Evolutionary conservation across 371 early-diverging fungal species (phyloP).

Genomic region (Lichtheimia corymbifera): DNA sequence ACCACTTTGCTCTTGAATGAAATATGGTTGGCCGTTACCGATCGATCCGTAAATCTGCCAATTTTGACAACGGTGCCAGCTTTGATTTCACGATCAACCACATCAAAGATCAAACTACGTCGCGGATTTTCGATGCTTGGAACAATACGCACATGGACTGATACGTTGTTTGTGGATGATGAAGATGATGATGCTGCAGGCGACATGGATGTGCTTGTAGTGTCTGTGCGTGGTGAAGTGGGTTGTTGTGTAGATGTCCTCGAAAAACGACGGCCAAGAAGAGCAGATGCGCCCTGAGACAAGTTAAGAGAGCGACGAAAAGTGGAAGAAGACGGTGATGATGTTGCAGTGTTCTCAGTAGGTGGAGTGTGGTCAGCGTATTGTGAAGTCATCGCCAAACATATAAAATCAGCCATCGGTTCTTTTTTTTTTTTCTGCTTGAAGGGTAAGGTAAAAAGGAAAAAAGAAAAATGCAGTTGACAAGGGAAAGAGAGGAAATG

Average conservation of each 20-base stretch:
- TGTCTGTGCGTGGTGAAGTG: neutral
- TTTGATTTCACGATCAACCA: conserved; percentile 74
- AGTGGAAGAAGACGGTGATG: conserved; percentile 3
- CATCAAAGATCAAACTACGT: conserved; percentile 75
- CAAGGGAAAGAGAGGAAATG: conserved; percentile 5
- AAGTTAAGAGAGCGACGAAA: conserved; percentile 18
- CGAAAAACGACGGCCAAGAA: conserved; percentile 14
- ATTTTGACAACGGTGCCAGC: conserved; percentile 67
- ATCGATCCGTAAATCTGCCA: conserved; percentile 77
- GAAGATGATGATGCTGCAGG: neutral
- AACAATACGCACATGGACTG: conserved; percentile 67
- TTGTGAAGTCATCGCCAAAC: conserved; percentile 20
- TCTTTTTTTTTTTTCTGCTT: neutral
- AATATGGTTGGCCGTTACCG: conserved; percentile 57
- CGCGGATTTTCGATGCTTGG: conserved; percentile 69
- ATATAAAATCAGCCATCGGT: conserved; percentile 24
- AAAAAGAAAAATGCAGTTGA: conserved; percentile 5
- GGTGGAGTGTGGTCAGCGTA: conserved; percentile 9
- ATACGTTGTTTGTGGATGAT: neutral
- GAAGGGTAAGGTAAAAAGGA: neutral
- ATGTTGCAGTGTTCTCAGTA: neutral
- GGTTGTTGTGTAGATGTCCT: conserved; percentile 4
- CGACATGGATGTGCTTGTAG: no score
- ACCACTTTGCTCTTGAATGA: conserved; percentile 95
- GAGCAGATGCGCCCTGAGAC: conserved; percentile 14